Evolutionary conservation across 1,284 basidiomycete genomes (phyloP).

Genomic region (Pyrrhoderma noxium): DNA sequence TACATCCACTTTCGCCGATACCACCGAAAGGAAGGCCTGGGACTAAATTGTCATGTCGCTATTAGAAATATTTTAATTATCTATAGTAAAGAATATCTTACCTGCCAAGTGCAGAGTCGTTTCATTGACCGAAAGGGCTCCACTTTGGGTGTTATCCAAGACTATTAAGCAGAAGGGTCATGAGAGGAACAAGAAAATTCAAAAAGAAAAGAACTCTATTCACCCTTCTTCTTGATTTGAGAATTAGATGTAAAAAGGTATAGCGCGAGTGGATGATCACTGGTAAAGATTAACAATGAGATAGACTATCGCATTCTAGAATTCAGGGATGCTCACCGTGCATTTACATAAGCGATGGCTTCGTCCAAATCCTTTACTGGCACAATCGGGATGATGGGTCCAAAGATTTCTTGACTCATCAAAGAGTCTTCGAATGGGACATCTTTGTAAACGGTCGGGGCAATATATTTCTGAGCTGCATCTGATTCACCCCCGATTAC

Average conservation of each 20-base stretch:
- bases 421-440: constrained; percentile 59
- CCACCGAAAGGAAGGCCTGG: constrained; percentile 71
- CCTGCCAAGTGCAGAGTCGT: constrained; percentile 47
- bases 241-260: constrained; percentile 68
- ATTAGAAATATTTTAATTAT: background rate
- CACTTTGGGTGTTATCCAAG: constrained; percentile 60
- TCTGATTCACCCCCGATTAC: constrained; percentile 67
- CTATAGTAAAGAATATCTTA: constrained; percentile 25
- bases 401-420: constrained; percentile 79
- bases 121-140: constrained; percentile 64
- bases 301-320: background rate
- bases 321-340: constrained; percentile 32
- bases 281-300: constrained; percentile 22
- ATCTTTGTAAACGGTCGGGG: constrained; percentile 62
- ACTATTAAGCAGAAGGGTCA: constrained; percentile 32
- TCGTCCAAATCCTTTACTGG: constrained; percentile 66
- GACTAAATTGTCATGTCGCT: constrained; percentile 29
- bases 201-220: constrained; percentile 5
- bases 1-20: constrained; percentile 65
- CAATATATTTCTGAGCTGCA: constrained; percentile 49
- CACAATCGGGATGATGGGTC: constrained; percentile 72
- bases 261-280: constrained; percentile 70
- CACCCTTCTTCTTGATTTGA: constrained; percentile 55
- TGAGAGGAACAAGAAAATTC: background rate
- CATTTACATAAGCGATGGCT: constrained; percentile 66